Percentiles rank a stretch among this genome's conserved stretches.
These are phyloP conservation scores for Fusarium sp. DNA, from an alignment of 2,329 filamentous ascomycete species.

Conservation along the genomic window DNA sequence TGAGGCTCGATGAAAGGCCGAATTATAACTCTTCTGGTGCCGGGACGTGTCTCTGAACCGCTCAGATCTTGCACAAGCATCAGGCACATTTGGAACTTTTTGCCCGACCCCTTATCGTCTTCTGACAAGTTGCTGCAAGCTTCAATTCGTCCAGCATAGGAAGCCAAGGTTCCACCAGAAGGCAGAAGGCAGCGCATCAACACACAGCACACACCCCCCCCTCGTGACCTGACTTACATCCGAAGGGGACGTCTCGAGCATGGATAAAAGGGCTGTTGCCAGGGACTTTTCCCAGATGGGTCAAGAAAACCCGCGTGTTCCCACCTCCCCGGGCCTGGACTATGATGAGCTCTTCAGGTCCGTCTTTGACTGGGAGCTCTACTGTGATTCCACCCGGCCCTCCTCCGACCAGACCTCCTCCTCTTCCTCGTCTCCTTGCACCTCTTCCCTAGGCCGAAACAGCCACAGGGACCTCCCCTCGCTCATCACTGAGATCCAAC, in stretches of 20 bases:
- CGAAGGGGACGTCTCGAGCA: slow-evolving; percentile 45
- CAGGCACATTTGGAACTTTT: slow-evolving; percentile 53
- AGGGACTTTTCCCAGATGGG: slow-evolving; percentile 49
- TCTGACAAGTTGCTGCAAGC: slow-evolving; percentile 50
- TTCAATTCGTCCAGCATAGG: slow-evolving; percentile 50
- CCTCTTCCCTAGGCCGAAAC: slow-evolving; percentile 36
- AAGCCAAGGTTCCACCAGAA: slow-evolving; percentile 55
- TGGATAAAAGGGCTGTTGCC: slow-evolving; percentile 46
- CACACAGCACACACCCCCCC: background rate
- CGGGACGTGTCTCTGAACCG: slow-evolving; percentile 52
- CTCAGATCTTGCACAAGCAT: slow-evolving; percentile 54
- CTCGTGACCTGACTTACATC: slow-evolving; percentile 56
- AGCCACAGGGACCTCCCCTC: slow-evolving; percentile 45
- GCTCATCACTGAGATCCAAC: slow-evolving; percentile 50
- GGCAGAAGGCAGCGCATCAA: background rate
- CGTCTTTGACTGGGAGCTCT: slow-evolving; percentile 52
- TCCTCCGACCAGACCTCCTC: slow-evolving; percentile 43
- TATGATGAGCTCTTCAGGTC: slow-evolving; percentile 49
- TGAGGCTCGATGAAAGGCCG: slow-evolving; percentile 45
- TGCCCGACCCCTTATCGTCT: slow-evolving; percentile 48
- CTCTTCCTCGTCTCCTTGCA: slow-evolving; percentile 16
- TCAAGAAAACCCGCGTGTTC: slow-evolving; percentile 50
- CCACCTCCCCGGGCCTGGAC: slow-evolving; percentile 48
- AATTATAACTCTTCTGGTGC: slow-evolving; percentile 53
- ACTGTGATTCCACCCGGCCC: slow-evolving; percentile 47